These are phyloP conservation scores for Cenchrus purpureus DNA, from an alignment of 176 grass and related monocot genomes.

Conservation along the genomic window DNA sequence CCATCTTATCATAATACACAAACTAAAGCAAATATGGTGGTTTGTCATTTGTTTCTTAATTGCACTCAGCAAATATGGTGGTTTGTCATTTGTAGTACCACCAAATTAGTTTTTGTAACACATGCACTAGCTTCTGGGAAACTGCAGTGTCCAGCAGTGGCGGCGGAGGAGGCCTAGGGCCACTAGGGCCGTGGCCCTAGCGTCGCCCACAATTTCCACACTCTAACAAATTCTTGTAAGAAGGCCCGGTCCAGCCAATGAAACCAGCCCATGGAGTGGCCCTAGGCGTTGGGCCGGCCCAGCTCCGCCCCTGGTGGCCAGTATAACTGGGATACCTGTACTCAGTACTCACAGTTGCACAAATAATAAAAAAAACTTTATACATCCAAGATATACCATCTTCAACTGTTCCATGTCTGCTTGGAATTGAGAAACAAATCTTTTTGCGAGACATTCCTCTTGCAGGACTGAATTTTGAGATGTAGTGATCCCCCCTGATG, in stretches of 20 bases:
- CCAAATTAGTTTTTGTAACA: not conserved
- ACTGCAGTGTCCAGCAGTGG: not conserved
- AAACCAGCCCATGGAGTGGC: too few species aligned
- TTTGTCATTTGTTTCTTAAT: not conserved
- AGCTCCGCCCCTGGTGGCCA: too few species aligned
- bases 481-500: not conserved
- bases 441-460: not conserved
- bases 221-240: too few species aligned
- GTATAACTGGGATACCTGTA: not conserved
- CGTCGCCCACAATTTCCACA: too few species aligned
- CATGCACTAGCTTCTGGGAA: not conserved
- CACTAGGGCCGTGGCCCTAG: too few species aligned
- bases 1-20: not conserved
- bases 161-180: too few species aligned
- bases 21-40: constrained; percentile 8
- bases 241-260: too few species aligned
- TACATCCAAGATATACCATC: not conserved
- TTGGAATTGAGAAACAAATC: constrained; percentile 31
- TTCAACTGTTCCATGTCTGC: not conserved
- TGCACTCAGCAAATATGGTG: not conserved
- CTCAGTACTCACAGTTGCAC: not conserved
- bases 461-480: constrained; percentile 1
- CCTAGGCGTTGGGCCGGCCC: too few species aligned
- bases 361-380: not conserved
- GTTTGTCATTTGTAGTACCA: not conserved